Conservation (phyloP, 805 yeast species). For the Metschnikowia similis region DNA sequence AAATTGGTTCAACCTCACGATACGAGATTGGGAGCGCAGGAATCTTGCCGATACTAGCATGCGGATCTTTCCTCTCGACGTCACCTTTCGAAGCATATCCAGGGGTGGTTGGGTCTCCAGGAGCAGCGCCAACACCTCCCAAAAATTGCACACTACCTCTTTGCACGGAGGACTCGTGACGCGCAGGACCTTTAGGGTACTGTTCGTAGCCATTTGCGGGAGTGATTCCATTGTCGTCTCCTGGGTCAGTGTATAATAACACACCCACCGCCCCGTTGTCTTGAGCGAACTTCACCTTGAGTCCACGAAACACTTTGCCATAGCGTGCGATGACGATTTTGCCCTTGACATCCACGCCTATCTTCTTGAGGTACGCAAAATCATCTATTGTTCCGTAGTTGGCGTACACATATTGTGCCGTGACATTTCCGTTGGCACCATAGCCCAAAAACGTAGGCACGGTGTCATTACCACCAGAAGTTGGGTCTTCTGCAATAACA, state of each 20-base stretch:
- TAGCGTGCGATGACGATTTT: conserved; percentile 58
- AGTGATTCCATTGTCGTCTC: conserved; percentile 56
- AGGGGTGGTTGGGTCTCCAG: conserved; percentile 79
- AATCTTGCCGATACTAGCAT: conserved; percentile 52
- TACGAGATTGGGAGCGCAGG: conserved; percentile 70
- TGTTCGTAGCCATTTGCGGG: conserved; percentile 50
- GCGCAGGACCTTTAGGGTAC: conserved; percentile 64
- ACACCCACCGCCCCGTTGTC: conserved; percentile 60
- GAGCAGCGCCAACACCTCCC: conserved; percentile 46
- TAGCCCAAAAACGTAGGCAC: conserved; percentile 64
- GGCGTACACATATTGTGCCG: conserved; percentile 51
- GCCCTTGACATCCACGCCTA: conserved; percentile 44
- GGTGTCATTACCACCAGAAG: conserved; percentile 36
- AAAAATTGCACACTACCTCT: conserved; percentile 58
- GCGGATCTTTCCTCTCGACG: conserved; percentile 18
- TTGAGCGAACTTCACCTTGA: conserved; percentile 60
- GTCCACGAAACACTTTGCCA: conserved; percentile 49
- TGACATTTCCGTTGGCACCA: conserved; percentile 59
- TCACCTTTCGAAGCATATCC: conserved; percentile 50
- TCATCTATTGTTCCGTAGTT: conserved; percentile 60
- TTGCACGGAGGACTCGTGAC: conserved; percentile 57
- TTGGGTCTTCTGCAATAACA: conserved; percentile 35
- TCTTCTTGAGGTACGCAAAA: conserved; percentile 37
- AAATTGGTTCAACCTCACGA: conserved; percentile 58
- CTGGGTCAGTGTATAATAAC: conserved; percentile 63